Evolutionary conservation across 2,329 filamentous ascomycete species (phyloP), one percentile per base, ranked within the genome.

Genomic region (Botrytis fabae): DNA sequence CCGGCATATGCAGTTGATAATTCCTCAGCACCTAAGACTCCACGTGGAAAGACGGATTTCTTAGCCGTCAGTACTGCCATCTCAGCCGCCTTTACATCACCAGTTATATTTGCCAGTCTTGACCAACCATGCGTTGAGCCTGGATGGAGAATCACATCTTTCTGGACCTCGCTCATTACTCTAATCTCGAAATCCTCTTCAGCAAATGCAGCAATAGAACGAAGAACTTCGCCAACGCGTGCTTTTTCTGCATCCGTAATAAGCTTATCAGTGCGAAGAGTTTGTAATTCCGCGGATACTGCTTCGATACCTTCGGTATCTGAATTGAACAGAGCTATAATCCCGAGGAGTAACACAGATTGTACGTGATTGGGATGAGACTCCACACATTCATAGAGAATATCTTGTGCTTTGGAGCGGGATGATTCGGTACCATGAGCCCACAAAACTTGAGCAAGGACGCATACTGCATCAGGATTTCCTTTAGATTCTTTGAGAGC

Each of bases 361-460:
- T 91, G 91, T 1, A 97, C 88, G 77, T 98, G 94, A 1, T 90
- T 88, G 0, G 93, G 89, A 68, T 92, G 84, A 69, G 85, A 87
- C 78, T 95, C 93, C 20, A 97, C 91, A 51, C 92, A 91, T 22
- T 91, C 90, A 78, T 97, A 95, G 0, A 99, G 86, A 75, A 93
- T 89, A 70, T 92, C 90, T 5, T 94, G 88, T 25, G 95, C 95
- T 75, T 92, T 90, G 68, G 91, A 89, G 64, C 91, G 89, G 72
- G 95, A 92, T 0, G 90, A 86, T 10, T 91, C 89, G 0, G 90
- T 90, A 14, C 93, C 94, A 76, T 93, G 94, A 0, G 95, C 95
- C 95, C 96, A 99, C 0, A 98, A 86, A 0, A 98, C 93, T 82
- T 98, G 94, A 0, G 95, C 93, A 20, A 98, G 86, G 20, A 98